Conservation (phyloP, 768 basidiomycete genomes). For the Rickenella mellea region DNA sequence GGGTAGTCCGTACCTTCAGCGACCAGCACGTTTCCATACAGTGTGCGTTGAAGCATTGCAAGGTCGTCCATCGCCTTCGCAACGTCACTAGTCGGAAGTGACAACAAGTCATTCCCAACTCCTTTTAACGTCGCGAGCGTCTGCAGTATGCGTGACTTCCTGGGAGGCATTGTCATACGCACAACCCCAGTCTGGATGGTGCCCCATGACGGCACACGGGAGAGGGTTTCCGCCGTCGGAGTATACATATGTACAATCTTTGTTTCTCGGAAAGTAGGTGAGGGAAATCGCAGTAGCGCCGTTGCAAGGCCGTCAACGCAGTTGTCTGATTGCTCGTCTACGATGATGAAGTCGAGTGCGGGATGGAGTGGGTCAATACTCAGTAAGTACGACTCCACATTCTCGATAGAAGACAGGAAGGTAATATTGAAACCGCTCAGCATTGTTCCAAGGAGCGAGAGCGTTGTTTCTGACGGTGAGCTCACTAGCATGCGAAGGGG, state of each 20-base stretch:
- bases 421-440: constrained; percentile 44
- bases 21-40: constrained; percentile 59
- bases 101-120: constrained; percentile 33
- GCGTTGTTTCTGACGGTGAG: constrained; percentile 50
- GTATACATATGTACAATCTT: constrained; percentile 68
- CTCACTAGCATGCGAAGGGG: constrained; percentile 44
- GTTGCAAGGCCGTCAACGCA: constrained; percentile 48
- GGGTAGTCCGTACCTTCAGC: constrained; percentile 46
- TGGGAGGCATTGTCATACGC: constrained; percentile 65
- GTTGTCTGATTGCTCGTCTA: constrained; percentile 57
- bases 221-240: constrained; percentile 47
- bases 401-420: constrained; percentile 32
- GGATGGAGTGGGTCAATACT: constrained; percentile 19
- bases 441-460: constrained; percentile 46
- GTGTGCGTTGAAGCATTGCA: constrained; percentile 37
- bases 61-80: constrained; percentile 37
- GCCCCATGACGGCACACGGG: constrained; percentile 41
- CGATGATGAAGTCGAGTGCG: constrained; percentile 52
- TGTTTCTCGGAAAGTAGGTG: constrained; percentile 35
- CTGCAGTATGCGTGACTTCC: constrained; percentile 49
- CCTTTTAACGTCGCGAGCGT: constrained; percentile 52
- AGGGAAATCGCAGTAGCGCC: constrained; percentile 31
- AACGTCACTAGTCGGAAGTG: constrained; percentile 26
- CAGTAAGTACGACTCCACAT: constrained; percentile 33
- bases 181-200: constrained; percentile 45